A percentile compares a stretch with the other conserved stretches of the same genome.
Conservation (phyloP, 371 early-diverging fungal genomes). For the Mucor irregularis region DNA sequence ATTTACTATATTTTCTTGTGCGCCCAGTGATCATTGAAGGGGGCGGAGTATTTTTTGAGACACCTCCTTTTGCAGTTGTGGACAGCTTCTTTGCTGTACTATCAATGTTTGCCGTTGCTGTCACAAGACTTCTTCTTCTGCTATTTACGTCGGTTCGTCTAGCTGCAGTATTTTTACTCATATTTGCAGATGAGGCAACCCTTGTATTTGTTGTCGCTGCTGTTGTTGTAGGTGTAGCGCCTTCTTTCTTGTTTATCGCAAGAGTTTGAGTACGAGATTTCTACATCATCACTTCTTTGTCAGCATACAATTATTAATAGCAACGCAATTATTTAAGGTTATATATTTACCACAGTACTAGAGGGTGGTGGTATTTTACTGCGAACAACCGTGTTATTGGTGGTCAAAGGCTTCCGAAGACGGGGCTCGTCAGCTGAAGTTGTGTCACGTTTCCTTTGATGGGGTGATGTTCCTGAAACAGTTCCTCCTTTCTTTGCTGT, state of each 20-base stretch:
- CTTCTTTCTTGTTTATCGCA: too few relatives aligned
- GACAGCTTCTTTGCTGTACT: conserved; percentile 7
- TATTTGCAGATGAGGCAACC: too few relatives aligned
- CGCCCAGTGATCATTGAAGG: conserved; percentile 27
- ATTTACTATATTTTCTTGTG: conserved; percentile 22
- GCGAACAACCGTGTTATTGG: background rate
- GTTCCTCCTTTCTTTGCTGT: background rate
- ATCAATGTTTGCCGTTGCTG: background rate
- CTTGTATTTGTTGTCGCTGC: background rate
- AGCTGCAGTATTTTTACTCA: too few relatives aligned
- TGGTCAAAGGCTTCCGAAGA: background rate
- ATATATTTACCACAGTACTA: too few relatives aligned
- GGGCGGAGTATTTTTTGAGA: conserved; percentile 28
- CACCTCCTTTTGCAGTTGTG: conserved; percentile 20
- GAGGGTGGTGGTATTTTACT: background rate
- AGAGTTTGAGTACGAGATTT: too few relatives aligned
- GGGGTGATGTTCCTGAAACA: conserved; percentile 7
- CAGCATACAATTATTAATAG: too few relatives aligned
- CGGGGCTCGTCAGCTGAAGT: conserved; percentile 1
- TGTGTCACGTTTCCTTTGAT: conserved; percentile 4
- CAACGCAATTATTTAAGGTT: too few relatives aligned
- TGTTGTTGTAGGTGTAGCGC: background rate
- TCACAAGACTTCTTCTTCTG: background rate
- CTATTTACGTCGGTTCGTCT: too few relatives aligned
- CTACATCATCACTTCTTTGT: too few relatives aligned